Conservation (phyloP, 1,284 basidiomycete genomes). For the Athelia psychrophila region DNA sequence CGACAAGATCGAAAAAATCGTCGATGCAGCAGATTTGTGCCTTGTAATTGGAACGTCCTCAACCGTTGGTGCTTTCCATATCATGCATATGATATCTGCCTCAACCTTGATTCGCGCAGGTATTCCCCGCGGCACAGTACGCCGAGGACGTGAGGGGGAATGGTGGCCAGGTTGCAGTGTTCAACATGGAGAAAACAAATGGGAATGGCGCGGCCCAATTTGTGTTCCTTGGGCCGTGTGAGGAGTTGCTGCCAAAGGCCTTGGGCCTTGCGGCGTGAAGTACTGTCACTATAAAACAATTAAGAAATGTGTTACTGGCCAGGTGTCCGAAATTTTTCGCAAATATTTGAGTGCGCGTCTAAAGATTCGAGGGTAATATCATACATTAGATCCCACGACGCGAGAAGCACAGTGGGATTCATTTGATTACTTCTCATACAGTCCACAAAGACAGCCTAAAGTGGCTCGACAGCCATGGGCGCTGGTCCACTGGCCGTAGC, state of each 20-base stretch:
- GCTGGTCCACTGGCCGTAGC: conserved; percentile 16
- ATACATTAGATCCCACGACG: too few species aligned
- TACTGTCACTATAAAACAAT: too few species aligned
- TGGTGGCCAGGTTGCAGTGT: conserved; percentile 44
- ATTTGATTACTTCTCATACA: too few species aligned
- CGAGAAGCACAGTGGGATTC: too few species aligned
- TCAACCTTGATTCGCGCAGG: conserved; percentile 26
- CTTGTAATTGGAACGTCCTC: conserved; percentile 66
- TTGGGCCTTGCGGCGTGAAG: conserved; percentile 4
- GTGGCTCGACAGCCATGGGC: conserved; percentile 69
- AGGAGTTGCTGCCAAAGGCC: conserved; percentile 23
- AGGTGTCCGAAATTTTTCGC: too few species aligned
- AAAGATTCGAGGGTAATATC: too few species aligned
- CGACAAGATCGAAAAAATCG: conserved; percentile 39
- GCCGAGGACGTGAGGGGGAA: conserved; percentile 30
- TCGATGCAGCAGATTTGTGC: conserved; percentile 52
- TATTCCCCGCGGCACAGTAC: conserved; percentile 46
- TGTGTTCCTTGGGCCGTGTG: conserved; percentile 37
- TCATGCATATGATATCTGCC: background rate
- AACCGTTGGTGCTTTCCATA: conserved; percentile 34
- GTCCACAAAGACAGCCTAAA: conserved; percentile 26
- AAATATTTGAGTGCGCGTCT: too few species aligned
- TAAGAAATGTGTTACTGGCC: too few species aligned
- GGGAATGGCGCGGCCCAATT: conserved; percentile 31
- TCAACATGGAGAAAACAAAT: conserved; percentile 36